Evolutionary conservation across 2,329 filamentous ascomycete genomes (phyloP).

Genomic region (Paraconiothyrium sp.): DNA sequence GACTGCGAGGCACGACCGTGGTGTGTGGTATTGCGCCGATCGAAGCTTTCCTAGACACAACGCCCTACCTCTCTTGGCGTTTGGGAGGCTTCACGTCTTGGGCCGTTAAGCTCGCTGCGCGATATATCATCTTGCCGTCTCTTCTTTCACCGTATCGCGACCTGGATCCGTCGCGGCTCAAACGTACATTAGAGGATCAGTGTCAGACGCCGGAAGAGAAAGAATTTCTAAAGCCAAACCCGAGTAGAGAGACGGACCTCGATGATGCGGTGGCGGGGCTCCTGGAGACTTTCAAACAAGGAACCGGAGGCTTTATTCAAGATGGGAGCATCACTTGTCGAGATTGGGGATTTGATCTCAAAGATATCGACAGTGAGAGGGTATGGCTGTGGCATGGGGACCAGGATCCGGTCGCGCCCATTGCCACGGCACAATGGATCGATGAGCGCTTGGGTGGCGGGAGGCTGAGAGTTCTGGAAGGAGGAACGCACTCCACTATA

Average conservation of each 20-base stretch:
- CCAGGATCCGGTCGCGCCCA: constrained; percentile 28
- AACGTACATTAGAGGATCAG: constrained; percentile 31
- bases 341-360: constrained; percentile 33
- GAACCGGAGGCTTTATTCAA: constrained; percentile 25
- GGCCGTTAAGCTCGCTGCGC: constrained; percentile 21
- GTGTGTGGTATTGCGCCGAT: constrained; percentile 31
- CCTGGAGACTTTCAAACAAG: constrained; percentile 31
- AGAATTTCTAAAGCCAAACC: constrained; percentile 21
- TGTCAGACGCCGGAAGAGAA: constrained; percentile 32
- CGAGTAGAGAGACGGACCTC: constrained; percentile 22
- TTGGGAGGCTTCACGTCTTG: constrained; percentile 23
- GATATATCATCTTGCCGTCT: constrained; percentile 27
- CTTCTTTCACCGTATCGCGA: constrained; percentile 27
- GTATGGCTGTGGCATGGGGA: constrained; percentile 34
- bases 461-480: constrained; percentile 29
- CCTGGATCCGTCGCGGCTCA: constrained; percentile 28
- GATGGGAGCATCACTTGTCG: constrained; percentile 28
- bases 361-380: constrained; percentile 26
- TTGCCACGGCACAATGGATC: constrained; percentile 31
- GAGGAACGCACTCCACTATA: constrained; percentile 33
- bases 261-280: constrained; percentile 28
- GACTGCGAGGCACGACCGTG: constrained; percentile 24
- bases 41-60: constrained; percentile 24
- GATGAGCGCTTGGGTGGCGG: constrained; percentile 29
- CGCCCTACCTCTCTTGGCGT: constrained; percentile 24